These are phyloP conservation scores for Flaveria bidentis DNA, from an alignment of 129 eudicot species.

Conservation along the genomic window DNA sequence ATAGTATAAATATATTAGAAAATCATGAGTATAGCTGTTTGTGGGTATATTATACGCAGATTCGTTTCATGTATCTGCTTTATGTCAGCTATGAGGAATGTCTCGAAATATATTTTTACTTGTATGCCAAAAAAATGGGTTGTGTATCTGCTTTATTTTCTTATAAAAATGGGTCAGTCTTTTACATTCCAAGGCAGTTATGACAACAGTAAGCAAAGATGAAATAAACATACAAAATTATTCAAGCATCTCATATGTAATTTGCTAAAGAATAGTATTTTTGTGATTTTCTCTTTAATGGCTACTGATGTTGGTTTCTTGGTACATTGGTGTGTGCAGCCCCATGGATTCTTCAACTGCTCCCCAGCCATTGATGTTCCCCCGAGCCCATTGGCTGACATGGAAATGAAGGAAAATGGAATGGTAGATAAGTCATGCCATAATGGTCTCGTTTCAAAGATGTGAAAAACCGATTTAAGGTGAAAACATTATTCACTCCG, in stretches of 20 bases:
- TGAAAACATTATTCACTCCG: not conserved
- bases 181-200: not conserved
- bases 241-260: not conserved
- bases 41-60: no score
- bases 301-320: not conserved
- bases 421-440: constrained; percentile 53
- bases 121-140: not conserved
- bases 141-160: not conserved
- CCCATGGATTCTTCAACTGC: constrained; percentile 74
- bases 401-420: constrained; percentile 55
- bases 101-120: not conserved
- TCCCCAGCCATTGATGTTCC: constrained; percentile 74
- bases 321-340: constrained; percentile 47
- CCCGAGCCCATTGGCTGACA: constrained; percentile 46
- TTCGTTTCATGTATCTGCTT: no score
- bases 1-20: no score
- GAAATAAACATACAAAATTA: not conserved
- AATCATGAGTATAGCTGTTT: no score
- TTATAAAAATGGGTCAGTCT: not conserved
- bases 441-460: constrained; percentile 50
- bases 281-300: not conserved
- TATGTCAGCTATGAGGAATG: no score
- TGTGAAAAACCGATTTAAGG: constrained; percentile 28
- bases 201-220: not conserved
- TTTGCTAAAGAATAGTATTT: not conserved